Base-by-base conservation (phyloP, 192 early-diverging fungal genomes). In the Helicostylum pulchrum region DNA sequence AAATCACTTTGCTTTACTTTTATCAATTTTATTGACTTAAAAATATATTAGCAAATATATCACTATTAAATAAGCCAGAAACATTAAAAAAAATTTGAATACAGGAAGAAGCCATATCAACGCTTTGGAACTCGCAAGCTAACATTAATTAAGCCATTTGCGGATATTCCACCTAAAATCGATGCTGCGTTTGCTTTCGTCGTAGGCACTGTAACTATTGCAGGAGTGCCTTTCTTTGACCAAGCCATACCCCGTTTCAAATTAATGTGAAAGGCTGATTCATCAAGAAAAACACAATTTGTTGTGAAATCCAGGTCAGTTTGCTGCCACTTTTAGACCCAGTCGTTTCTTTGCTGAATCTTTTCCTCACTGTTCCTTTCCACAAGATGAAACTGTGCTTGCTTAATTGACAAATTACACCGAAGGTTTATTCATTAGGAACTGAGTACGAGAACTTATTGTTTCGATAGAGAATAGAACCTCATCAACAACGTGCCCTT, bases 381-480 rank as follows among this genome's bases (percentile, higher is more conserved):
- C 32, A 46, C 44, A 46, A 9, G 44, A 4, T 46, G 44, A 9
- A 10, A 46, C 10, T 46, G 59, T 14, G 46, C 59, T 26, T 47
- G 21, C 26, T 61, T 61, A 49, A 61, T 30, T 11, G 46, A 61
- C 15, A 61, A 46, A 61, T 61, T 61, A 26, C 26, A 31, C 44
- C 48, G 26, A 34, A 62, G 61, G 48, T 34, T 62, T 51, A 62
- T 62, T 62, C 48, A 62, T 62, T 62, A 62, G 49, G 48, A 62
- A 62, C 39, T 49, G 58, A 48, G 46, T 48, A 48, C 46, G 46
- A 15, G 9, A 48, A 48, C 46, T 48, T 48, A 48, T 48, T 48
- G 58, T 46, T 61, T 61, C 58, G 11, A 61, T 61, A 61, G 58
- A 45, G 58, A 46, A 61, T 34, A 51, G 26, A 21, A 53, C 17